phyloP scores from a whole-genome alignment of 305 asterid species.

The Rubia tinctorum region DNA sequence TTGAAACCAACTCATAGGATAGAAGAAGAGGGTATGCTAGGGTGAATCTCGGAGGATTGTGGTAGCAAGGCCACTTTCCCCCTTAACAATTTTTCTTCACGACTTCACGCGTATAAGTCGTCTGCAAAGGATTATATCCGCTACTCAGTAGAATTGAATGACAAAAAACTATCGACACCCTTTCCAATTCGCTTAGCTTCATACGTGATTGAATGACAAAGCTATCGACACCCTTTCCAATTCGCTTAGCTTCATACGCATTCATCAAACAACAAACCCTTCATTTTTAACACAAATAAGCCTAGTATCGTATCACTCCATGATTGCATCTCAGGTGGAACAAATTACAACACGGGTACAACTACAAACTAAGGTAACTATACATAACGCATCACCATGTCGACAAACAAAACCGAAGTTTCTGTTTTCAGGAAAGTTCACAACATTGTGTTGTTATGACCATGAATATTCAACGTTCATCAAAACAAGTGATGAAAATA shows the following conservation, averaged over 20 bases:
- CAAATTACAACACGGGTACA: background rate
- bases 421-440: background rate
- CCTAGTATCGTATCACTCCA: conserved; percentile 55
- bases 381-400: background rate
- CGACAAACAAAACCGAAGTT: background rate
- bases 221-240: no score
- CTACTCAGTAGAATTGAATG: no score
- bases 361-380: background rate
- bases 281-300: conserved; percentile 21
- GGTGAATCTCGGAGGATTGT: background rate
- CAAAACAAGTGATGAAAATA: background rate
- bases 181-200: no score
- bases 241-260: no score
- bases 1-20: background rate
- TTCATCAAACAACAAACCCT: background rate
- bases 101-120: no score
- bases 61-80: no score
- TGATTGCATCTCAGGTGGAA: conserved; percentile 42
- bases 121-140: no score
- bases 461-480: background rate
- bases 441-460: background rate
- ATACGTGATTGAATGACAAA: no score
- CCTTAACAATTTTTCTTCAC: no score
- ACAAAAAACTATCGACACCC: no score
- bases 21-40: background rate